Conservation (phyloP, 768 basidiomycete species). For the Melanogaster broomeanus region DNA sequence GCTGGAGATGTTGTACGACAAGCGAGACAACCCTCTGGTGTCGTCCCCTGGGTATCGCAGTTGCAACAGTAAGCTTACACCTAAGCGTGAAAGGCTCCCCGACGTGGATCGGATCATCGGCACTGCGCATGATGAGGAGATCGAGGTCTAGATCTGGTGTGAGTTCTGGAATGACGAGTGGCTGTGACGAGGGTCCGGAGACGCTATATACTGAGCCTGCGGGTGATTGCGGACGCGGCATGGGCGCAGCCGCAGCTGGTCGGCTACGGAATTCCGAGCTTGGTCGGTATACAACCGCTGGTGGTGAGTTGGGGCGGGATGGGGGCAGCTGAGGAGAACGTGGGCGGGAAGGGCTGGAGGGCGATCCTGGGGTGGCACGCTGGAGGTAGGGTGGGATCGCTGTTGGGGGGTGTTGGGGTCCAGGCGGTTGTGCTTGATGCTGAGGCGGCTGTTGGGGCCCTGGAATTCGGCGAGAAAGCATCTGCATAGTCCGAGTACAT, state of each 20-base stretch:
- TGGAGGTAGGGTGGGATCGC: conserved; percentile 81
- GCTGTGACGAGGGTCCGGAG: conserved; percentile 18
- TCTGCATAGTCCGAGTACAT: conserved; percentile 31
- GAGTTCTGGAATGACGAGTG: conserved; percentile 17
- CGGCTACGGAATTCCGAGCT: conserved; percentile 43
- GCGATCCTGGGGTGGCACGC: conserved; percentile 41
- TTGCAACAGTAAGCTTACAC: conserved; percentile 54
- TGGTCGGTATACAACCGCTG: conserved; percentile 45
- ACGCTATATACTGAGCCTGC: conserved; percentile 26
- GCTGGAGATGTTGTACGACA: conserved; percentile 67
- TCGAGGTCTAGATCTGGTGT: conserved; percentile 53
- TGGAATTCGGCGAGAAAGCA: conserved; percentile 81
- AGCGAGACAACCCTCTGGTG: conserved; percentile 48
- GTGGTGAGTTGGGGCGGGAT: conserved; percentile 60
- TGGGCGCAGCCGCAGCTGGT: conserved; percentile 27
- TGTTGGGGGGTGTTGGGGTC: conserved; percentile 52
- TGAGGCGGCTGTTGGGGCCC: conserved; percentile 37
- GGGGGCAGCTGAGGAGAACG: conserved; percentile 57
- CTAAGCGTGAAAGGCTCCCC: conserved; percentile 62
- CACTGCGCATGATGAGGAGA: conserved; percentile 53
- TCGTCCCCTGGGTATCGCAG: conserved; percentile 37
- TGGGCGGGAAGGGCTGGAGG: conserved; percentile 48
- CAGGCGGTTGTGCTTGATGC: conserved; percentile 17
- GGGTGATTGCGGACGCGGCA: conserved; percentile 32
- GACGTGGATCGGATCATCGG: conserved; percentile 44